Percentiles rank a stretch among this genome's conserved stretches.
Conservation (phyloP, 371 early-diverging fungal species). For the Rhizopus microsporus region DNA sequence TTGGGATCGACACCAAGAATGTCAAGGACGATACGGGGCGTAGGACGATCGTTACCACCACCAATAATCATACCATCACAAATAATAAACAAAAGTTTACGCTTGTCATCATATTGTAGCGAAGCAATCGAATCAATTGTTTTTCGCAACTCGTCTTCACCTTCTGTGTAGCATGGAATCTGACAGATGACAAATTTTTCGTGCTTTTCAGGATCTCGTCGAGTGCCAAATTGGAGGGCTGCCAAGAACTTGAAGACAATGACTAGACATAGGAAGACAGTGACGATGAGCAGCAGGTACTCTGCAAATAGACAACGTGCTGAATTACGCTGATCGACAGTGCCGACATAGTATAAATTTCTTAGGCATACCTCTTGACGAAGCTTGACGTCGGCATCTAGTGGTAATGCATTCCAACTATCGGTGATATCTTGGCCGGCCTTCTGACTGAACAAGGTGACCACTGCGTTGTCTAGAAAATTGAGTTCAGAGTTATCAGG, state of each 20-base stretch:
- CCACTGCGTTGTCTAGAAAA: conserved; percentile 53
- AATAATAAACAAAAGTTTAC: conserved; percentile 77
- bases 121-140: conserved; percentile 74
- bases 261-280: conserved; percentile 75
- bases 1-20: conserved; percentile 80
- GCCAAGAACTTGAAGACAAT: conserved; percentile 90
- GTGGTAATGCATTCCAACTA: conserved; percentile 47
- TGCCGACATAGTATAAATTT: conserved; percentile 79
- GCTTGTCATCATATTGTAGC: conserved; percentile 68
- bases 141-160: conserved; percentile 69
- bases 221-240: conserved; percentile 76
- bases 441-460: conserved; percentile 57
- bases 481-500: conserved; percentile 32
- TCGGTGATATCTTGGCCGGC: conserved; percentile 66
- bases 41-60: conserved; percentile 86
- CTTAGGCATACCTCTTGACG: conserved; percentile 65
- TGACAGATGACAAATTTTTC: conserved; percentile 92
- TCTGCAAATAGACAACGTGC: conserved; percentile 81
- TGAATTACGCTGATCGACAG: conserved; percentile 81
- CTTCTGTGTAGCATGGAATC: conserved; percentile 86
- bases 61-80: conserved; percentile 90
- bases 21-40: conserved; percentile 86
- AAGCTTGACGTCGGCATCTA: conserved; percentile 28
- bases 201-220: conserved; percentile 78
- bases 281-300: conserved; percentile 76